A percentile compares a stretch with the other conserved stretches of the same genome.
phyloP scores from a whole-genome alignment of 169 alveolate species.

The Nephromyces sp. region DNA sequence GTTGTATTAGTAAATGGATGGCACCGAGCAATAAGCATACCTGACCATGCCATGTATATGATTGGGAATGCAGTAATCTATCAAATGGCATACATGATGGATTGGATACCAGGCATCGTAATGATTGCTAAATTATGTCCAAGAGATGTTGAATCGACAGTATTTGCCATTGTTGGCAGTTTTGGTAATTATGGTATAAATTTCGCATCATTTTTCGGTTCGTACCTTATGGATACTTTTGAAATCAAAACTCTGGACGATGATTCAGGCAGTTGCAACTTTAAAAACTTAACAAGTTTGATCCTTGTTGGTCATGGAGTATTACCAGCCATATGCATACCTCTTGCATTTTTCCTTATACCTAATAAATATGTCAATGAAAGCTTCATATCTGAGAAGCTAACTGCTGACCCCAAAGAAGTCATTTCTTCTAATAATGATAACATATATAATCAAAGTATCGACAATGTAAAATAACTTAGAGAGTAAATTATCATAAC shows the following conservation, averaged over 20 bases:
- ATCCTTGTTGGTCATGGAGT: slow-evolving; percentile 9
- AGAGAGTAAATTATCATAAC: too few relatives aligned
- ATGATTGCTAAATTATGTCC: slow-evolving; percentile 19
- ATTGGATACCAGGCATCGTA: slow-evolving; percentile 24
- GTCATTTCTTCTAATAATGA: too few relatives aligned
- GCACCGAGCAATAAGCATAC: slow-evolving; percentile 15
- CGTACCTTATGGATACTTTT: slow-evolving; percentile 8
- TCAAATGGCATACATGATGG: slow-evolving; percentile 29
- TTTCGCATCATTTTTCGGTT: slow-evolving; percentile 14
- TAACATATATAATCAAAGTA: too few relatives aligned
- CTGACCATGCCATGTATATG: slow-evolving; percentile 30
- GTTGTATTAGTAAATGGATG: slow-evolving; percentile 23
- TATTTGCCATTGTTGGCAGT: slow-evolving; percentile 35
- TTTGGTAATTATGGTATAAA: slow-evolving; percentile 18
- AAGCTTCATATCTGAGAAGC: too few relatives aligned
- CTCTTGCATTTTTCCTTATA: slow-evolving; percentile 27
- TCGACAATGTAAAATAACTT: too few relatives aligned
- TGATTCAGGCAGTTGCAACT: slow-evolving; percentile 14
- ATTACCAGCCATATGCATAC: slow-evolving; percentile 11
- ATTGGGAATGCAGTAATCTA: slow-evolving; percentile 14
- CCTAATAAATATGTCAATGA: too few relatives aligned
- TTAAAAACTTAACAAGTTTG: slow-evolving; percentile 6
- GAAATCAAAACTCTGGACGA: slow-evolving; percentile 15
- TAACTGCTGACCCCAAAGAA: too few relatives aligned
- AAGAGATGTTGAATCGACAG: slow-evolving; percentile 13